A percentile compares a stretch with the other conserved stretches of the same genome.
Conservation (phyloP, 2,329 filamentous ascomycete genomes). For the Claviceps sp. region DNA sequence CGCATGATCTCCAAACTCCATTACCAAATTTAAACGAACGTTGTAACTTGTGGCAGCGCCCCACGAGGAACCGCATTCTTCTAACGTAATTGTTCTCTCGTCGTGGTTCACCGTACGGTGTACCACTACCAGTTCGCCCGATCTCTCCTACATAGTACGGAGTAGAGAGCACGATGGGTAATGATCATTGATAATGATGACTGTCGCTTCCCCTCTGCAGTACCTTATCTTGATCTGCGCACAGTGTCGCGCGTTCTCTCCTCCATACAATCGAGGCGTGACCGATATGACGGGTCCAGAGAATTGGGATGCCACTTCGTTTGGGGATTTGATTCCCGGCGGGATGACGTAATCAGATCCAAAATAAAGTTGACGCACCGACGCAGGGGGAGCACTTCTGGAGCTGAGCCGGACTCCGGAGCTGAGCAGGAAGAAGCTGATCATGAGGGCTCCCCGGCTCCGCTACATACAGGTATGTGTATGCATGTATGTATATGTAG, state of each 20-base stretch:
- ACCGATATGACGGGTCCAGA: too few relatives aligned
- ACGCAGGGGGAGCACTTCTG: too few relatives aligned
- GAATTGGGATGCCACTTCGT: too few relatives aligned
- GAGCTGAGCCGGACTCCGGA: too few relatives aligned
- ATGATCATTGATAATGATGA: too few relatives aligned
- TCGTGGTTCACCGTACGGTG: slow-evolving; percentile 5
- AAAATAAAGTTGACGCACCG: background rate
- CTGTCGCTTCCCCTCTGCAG: too few relatives aligned
- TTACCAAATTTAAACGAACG: background rate
- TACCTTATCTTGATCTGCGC: background rate
- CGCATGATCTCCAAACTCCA: background rate
- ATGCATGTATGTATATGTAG: too few relatives aligned
- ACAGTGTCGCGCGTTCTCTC: background rate
- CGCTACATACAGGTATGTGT: too few relatives aligned
- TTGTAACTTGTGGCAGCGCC: background rate
- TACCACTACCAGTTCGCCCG: background rate
- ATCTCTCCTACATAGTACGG: too few relatives aligned
- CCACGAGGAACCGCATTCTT: slow-evolving; percentile 18
- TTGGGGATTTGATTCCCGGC: background rate
- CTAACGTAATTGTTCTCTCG: slow-evolving; percentile 32
- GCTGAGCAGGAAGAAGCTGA: too few relatives aligned
- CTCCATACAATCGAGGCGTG: background rate
- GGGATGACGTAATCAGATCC: background rate
- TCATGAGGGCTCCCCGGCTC: too few relatives aligned
- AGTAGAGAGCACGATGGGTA: too few relatives aligned